Base-by-base conservation (phyloP, 2,329 filamentous ascomycete species). In the Fusarium sp. region DNA sequence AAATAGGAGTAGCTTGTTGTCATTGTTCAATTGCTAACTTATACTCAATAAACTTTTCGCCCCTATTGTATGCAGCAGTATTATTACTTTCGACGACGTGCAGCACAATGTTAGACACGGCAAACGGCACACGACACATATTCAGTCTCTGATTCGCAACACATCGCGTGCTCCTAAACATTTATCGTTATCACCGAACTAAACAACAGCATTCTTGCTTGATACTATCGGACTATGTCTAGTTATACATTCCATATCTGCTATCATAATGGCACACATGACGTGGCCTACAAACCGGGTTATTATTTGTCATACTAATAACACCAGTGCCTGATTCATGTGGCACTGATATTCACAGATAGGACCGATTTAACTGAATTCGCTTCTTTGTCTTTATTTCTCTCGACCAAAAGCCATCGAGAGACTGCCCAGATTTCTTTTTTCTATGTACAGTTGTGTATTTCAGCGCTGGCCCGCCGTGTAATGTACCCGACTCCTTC, bases 391-490 rank as follows among this genome's bases (percentile, higher is more conserved):
- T 69, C 62, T 62, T 67, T 60, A 57, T 69, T 69, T 53, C 36
- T 57, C 65, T 62, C 51, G 36, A 51, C 17, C 42, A 39, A 56
- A 31, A 39, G 6, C 38, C 17, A 55, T 57, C 53, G 31, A 57
- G 67, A 73, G 62, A 46, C 69, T 69, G 63, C 71, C 65, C 65
- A 70, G 42, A 31, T 61, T 64, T 62, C 58, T 67, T 66, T 73
- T 72, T 64, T 63, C 71, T 73, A 73, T 73, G 71, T 73, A 73
- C 71, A 71, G 45, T 62, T 67, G 69, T 69, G 54, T 69, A 70
- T n/a, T 72, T 70, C 66, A 73, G 67, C 71, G 71, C 71, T 73
- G 62, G 49, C 71, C 69, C 64, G 61, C 67, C 67, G 50, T 67
- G 67, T 65, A 65, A 65, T 58, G 45, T 66, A 71, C 71, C 70